Percentiles rank a stretch among this genome's conserved stretches.
phyloP scores from a whole-genome alignment of 2,329 filamentous ascomycete species.

The Sarocladium brachiariae region DNA sequence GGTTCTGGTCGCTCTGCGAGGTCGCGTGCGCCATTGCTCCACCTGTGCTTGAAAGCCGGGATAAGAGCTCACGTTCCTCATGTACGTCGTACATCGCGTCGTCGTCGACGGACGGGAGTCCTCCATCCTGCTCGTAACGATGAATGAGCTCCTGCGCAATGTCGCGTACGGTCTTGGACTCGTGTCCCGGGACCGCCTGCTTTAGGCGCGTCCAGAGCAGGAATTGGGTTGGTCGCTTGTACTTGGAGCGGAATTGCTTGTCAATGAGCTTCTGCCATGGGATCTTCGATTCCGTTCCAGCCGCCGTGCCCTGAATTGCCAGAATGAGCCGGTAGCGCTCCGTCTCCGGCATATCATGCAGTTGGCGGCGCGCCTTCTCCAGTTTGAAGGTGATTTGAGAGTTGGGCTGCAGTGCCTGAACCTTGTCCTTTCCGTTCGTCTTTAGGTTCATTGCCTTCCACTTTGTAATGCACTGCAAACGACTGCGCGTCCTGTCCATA shows the following conservation, averaged over 20 bases:
- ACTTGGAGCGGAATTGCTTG: conserved; percentile 31
- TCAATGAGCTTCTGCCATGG: conserved; percentile 41
- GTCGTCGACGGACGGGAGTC: conserved; percentile 26
- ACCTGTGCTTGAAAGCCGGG: not conserved
- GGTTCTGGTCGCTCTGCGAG: not conserved
- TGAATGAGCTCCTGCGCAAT: conserved; percentile 29
- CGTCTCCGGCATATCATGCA: conserved; percentile 32
- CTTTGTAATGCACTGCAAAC: conserved; percentile 62
- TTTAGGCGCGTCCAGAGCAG: conserved; percentile 34
- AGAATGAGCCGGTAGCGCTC: conserved; percentile 39
- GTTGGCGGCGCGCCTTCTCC: conserved; percentile 35
- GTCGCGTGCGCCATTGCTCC: conserved; percentile 2
- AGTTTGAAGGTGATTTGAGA: conserved; percentile 33
- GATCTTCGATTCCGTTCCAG: conserved; percentile 37
- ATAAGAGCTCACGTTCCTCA: conserved; percentile 23
- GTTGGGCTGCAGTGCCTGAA: conserved; percentile 25
- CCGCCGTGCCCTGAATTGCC: conserved; percentile 35
- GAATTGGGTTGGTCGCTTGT: conserved; percentile 29
- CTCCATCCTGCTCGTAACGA: conserved; percentile 25
- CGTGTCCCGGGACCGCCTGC: conserved; percentile 24
- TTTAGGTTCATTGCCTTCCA: conserved; percentile 46
- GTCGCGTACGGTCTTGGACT: conserved; percentile 25
- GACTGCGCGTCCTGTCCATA: conserved; percentile 55
- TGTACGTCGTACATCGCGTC: conserved; percentile 22
- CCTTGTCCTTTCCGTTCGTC: conserved; percentile 24